phyloP scores from a whole-genome alignment of 2,329 filamentous ascomycete genomes.

The Colletotrichum tropicale region DNA sequence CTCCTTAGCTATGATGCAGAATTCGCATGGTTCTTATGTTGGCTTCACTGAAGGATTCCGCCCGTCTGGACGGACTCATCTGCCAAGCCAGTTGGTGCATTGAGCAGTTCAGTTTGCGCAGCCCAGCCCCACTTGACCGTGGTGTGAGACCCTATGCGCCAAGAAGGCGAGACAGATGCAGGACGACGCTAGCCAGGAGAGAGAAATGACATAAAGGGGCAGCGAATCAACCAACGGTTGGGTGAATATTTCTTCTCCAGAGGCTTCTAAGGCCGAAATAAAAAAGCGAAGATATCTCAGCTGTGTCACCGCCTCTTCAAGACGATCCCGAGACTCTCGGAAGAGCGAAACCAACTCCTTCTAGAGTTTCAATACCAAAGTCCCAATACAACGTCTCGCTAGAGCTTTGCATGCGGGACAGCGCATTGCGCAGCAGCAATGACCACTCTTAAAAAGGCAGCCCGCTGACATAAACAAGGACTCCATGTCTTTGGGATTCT shows the following conservation, averaged over 20 bases:
- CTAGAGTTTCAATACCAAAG: neutral
- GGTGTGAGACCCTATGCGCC: neutral
- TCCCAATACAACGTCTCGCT: neutral
- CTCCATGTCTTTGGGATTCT: neutral
- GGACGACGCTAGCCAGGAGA: neutral
- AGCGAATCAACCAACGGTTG: neutral
- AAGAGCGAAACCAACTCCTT: neutral
- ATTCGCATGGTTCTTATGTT: neutral
- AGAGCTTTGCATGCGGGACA: neutral
- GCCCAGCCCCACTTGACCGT: neutral
- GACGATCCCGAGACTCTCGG: neutral
- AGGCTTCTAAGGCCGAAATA: neutral
- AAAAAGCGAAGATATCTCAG: neutral
- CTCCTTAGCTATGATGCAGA: neutral
- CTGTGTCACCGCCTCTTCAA: neutral
- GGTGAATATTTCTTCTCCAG: neutral
- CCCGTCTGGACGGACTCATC: neutral
- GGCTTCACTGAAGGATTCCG: neutral
- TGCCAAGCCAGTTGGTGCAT: neutral
- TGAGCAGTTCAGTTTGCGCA: neutral
- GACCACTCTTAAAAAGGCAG: neutral
- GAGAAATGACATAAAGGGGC: neutral
- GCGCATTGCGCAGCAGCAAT: neutral
- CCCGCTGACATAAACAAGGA: neutral
- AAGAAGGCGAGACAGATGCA: neutral